These are phyloP conservation scores for Artemisia tridentata DNA, from an alignment of 129 eudicot species.

Conservation along the genomic window DNA sequence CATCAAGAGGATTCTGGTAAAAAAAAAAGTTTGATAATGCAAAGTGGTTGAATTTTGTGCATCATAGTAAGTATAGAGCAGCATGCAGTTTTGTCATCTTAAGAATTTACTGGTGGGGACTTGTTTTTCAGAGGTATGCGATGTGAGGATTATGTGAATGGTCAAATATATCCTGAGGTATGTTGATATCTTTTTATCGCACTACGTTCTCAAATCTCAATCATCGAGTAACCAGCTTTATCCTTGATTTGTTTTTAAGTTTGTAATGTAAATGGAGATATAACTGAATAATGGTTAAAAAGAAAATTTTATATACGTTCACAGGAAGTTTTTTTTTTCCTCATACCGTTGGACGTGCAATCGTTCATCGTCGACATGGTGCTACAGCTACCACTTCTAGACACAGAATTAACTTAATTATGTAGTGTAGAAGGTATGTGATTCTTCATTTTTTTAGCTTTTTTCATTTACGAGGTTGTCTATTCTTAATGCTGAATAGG, in stretches of 20 bases:
- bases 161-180: no score
- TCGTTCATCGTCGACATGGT: constrained; percentile 96
- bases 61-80: no score
- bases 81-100: no score
- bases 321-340: constrained; percentile 71
- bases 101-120: no score
- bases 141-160: no score
- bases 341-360: constrained; percentile 77
- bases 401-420: constrained; percentile 61
- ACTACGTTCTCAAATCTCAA: no score
- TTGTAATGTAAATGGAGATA: not conserved
- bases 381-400: constrained; percentile 92
- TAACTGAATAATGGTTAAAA: no score
- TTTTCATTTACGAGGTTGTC: not conserved
- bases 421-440: constrained; percentile 87
- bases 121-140: no score
- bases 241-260: not conserved
- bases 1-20: no score
- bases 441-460: not conserved
- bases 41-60: no score
- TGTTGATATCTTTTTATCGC: constrained; percentile 10
- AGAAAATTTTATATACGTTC: not conserved
- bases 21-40: no score
- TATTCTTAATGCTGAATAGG: not conserved
- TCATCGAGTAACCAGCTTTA: no score